Conservation (phyloP, 345 rosid species). For the Arabidopsis thaliana region DNA sequence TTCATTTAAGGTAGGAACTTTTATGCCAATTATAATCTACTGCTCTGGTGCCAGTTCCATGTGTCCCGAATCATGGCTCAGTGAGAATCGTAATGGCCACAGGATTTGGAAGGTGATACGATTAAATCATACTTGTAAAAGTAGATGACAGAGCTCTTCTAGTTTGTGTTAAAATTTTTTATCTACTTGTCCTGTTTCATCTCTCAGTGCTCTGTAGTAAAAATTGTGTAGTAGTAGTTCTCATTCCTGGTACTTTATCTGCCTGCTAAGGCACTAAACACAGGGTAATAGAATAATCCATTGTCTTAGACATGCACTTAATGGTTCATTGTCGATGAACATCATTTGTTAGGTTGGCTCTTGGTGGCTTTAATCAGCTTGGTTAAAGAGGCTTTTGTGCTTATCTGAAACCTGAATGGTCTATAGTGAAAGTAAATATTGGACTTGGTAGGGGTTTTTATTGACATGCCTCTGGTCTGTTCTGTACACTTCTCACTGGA, state of each 20-base stretch:
- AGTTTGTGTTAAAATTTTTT: conserved; percentile 10
- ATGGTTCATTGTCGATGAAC: conserved; percentile 2
- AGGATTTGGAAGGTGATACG: conserved; percentile 50
- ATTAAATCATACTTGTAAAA: conserved; percentile 41
- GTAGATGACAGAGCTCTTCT: conserved; percentile 38
- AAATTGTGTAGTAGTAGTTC: background rate
- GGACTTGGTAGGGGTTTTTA: conserved; percentile 17
- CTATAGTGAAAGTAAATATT: conserved; percentile 20
- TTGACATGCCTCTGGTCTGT: conserved; percentile 31
- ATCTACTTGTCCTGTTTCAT: conserved; percentile 18
- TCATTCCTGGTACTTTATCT: conserved; percentile 12
- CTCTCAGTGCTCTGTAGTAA: conserved; percentile 12
- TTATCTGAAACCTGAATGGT: conserved; percentile 16
- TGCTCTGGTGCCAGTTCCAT: conserved; percentile 47
- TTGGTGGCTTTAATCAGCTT: conserved; percentile 14
- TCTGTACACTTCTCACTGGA: conserved; percentile 5
- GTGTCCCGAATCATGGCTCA: conserved; percentile 46
- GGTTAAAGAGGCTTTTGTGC: conserved; percentile 6
- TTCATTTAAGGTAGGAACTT: conserved; percentile 43
- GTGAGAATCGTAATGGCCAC: conserved; percentile 49
- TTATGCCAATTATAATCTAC: conserved; percentile 46
- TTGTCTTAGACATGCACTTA: conserved; percentile 13
- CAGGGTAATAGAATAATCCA: background rate
- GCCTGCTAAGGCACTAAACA: background rate
- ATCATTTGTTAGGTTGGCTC: conserved; percentile 12